Evolutionary conservation across 768 basidiomycete species (phyloP).

Genomic region (Leccinum ochraceum): DNA sequence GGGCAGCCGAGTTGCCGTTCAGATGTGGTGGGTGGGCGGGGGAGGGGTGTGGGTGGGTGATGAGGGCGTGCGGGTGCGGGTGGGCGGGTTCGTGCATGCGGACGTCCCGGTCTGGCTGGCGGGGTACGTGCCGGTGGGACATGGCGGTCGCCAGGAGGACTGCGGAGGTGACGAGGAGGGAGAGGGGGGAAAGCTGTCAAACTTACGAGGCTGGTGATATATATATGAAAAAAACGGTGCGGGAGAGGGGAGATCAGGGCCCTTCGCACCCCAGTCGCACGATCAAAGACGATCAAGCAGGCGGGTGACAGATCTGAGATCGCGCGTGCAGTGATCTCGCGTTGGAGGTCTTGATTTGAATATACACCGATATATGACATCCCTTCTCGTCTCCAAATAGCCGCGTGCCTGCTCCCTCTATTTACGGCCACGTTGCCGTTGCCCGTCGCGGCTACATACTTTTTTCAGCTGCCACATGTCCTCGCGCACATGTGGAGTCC

Average conservation of each 20-base stretch:
- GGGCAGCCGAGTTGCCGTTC: slow-evolving; percentile 47
- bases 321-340: slow-evolving; percentile 38
- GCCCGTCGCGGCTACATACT: slow-evolving; percentile 40
- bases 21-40: slow-evolving; percentile 45
- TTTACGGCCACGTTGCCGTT: slow-evolving; percentile 49
- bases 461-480: slow-evolving; percentile 36
- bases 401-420: slow-evolving; percentile 55
- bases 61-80: slow-evolving; percentile 43
- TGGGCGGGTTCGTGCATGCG: slow-evolving; percentile 60
- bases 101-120: slow-evolving; percentile 60
- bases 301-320: slow-evolving; percentile 39
- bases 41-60: slow-evolving; percentile 41
- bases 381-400: slow-evolving; percentile 44
- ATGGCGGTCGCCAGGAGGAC: slow-evolving; percentile 40
- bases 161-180: slow-evolving; percentile 40
- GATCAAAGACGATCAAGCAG: slow-evolving; percentile 64
- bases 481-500: slow-evolving; percentile 35
- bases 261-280: slow-evolving; percentile 50
- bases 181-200: slow-evolving; percentile 51
- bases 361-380: slow-evolving; percentile 34
- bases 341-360: slow-evolving; percentile 42
- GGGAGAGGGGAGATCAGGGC: slow-evolving; percentile 45
- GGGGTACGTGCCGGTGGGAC: slow-evolving; percentile 63
- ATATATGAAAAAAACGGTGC: slow-evolving; percentile 49
- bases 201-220: slow-evolving; percentile 48